These are phyloP conservation scores for Emergomyces africanus DNA, from an alignment of 2,329 filamentous ascomycete species.

Conservation along the genomic window DNA sequence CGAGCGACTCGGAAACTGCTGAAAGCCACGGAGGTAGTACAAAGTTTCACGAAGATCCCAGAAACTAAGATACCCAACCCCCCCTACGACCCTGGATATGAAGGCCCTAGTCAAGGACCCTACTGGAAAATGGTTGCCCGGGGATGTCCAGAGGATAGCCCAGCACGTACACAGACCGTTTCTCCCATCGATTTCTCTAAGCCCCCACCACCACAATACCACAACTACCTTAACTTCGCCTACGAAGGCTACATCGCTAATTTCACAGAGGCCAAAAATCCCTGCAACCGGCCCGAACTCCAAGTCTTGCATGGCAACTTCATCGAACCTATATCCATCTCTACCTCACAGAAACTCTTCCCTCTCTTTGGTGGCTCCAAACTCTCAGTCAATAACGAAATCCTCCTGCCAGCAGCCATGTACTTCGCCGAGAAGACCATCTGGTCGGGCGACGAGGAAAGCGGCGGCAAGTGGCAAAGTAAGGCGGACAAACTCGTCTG, in stretches of 20 bases:
- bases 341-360: constrained; percentile 32
- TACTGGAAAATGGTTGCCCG: constrained; percentile 33
- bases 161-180: constrained; percentile 13
- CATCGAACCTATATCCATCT: constrained; percentile 35
- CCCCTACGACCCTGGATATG: constrained; percentile 7
- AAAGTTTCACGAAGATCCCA: constrained; percentile 10
- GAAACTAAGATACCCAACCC: not conserved
- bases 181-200: constrained; percentile 24
- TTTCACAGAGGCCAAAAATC: constrained; percentile 33
- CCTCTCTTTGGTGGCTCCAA: constrained; percentile 41
- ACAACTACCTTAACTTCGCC: constrained; percentile 19
- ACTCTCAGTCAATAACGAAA: constrained; percentile 39
- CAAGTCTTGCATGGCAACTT: constrained; percentile 37
- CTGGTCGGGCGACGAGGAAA: constrained; percentile 29
- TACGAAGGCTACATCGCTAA: constrained; percentile 37
- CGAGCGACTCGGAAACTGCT: constrained; percentile 17
- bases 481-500: constrained; percentile 34
- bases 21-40: constrained; percentile 18
- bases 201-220: constrained; percentile 11
- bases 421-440: constrained; percentile 35
- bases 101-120: constrained; percentile 9
- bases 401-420: constrained; percentile 38
- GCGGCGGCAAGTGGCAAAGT: constrained; percentile 29
- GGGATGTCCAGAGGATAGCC: constrained; percentile 22
- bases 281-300: constrained; percentile 34